Evolutionary conservation across 108 stramenopile genomes (phyloP), one percentile per base, ranked within the genome.

Genomic region (Ochromonas danica): DNA sequence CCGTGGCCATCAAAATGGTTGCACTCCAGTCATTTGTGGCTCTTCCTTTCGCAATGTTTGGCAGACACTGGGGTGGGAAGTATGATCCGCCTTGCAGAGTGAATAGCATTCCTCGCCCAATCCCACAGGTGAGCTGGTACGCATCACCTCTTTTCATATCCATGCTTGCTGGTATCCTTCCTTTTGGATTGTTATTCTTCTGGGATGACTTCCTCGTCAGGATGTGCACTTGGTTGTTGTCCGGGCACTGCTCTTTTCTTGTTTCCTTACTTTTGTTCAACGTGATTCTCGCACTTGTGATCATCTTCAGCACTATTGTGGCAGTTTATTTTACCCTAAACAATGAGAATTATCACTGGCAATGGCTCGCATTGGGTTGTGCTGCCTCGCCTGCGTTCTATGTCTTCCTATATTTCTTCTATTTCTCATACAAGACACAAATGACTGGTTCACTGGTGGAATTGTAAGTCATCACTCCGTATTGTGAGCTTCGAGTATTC

Each of bases 311-410:
- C 36, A 92, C 94, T 61, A 92, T 99, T 80, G 95, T 99, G 77
- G 93, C 95, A 14, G 94, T 95, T 1, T 99, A 99, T 89, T 95
- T 95, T 81, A 88, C 90, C 72, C 87, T 99, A 62, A 97, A 96
- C 78, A 91, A 92, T 2, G 98, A 99, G 84, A 96, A 99, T 84
- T 95, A 97, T 83, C 89, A 93, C 65, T 99, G 98, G 98, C 98
- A 96, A 87, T 99, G 98, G 98, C 89, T 94, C 14, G 89, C 96
- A 35, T 96, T 99, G 80, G 83, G 88, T 35, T 91, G 91, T 1
- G 94, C 95, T 36, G 94, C 88, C 17, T 90, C 90, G n/a, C 95
- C 93, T 1, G 90, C 96, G 6, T 87, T 79, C 35, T 99, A 99
- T 85, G 96, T 99, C 60, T 97, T 96, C 86, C 79, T 95, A 41